Percentiles rank a stretch among this genome's conserved stretches.
These are phyloP conservation scores for Ophiostoma quercus DNA, from an alignment of 2,329 filamentous ascomycete species.

Conservation along the genomic window DNA sequence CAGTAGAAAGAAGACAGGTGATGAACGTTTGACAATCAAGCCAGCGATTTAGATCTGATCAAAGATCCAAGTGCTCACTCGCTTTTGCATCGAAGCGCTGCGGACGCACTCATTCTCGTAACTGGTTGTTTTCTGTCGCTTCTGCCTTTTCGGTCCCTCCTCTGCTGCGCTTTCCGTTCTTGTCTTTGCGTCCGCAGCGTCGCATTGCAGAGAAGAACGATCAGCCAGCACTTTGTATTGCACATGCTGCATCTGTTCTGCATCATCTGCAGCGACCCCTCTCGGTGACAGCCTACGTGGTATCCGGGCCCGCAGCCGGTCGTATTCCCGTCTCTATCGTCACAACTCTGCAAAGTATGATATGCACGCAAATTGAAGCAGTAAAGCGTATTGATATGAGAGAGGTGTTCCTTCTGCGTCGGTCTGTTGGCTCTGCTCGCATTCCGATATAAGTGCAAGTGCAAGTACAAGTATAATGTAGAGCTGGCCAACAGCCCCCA, in stretches of 20 bases:
- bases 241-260: background rate
- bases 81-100: too few relatives aligned
- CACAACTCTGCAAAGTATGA: too few relatives aligned
- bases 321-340: background rate
- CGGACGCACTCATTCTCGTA: too few relatives aligned
- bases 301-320: background rate
- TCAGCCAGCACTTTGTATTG: background rate
- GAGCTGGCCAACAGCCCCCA: background rate
- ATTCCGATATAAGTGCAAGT: background rate
- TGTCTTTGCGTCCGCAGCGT: background rate
- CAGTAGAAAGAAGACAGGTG: background rate
- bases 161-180: background rate
- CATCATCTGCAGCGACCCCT: too few relatives aligned
- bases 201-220: conserved; percentile 2
- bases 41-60: too few relatives aligned
- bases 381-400: too few relatives aligned
- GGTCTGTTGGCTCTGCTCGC: too few relatives aligned
- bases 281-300: background rate
- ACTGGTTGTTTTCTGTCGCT: background rate
- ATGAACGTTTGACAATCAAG: background rate
- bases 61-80: too few relatives aligned
- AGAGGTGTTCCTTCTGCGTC: background rate
- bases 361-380: too few relatives aligned
- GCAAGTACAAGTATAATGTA: background rate
- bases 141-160: background rate